Conservation (phyloP, 768 basidiomycete species). For the Mycena polygramma region DNA sequence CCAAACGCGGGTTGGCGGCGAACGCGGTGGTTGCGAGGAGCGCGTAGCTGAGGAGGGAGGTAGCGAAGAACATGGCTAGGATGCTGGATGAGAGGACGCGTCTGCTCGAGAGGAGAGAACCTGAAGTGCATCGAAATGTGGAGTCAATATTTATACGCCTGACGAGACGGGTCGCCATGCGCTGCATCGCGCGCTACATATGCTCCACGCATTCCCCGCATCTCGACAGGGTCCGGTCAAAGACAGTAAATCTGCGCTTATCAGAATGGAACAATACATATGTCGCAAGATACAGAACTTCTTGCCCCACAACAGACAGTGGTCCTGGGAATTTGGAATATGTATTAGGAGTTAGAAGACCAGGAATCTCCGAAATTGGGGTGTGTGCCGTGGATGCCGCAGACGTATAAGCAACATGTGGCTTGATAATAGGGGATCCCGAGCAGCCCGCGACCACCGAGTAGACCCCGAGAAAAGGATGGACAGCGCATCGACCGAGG, state of each 20-base stretch:
- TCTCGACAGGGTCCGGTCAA: background rate
- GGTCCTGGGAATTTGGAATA: slow-evolving; percentile 9
- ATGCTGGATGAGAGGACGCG: slow-evolving; percentile 3
- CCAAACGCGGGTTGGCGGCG: slow-evolving; percentile 22
- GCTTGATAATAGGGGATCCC: slow-evolving; percentile 2
- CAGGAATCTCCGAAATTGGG: background rate
- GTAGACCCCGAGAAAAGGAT: slow-evolving; percentile 5
- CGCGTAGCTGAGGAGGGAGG: slow-evolving; percentile 31
- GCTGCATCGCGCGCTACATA: slow-evolving; percentile 16
- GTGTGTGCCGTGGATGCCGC: background rate
- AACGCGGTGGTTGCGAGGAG: slow-evolving; percentile 30
- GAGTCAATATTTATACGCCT: background rate
- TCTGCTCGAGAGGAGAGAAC: slow-evolving; percentile 31
- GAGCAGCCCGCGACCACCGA: background rate
- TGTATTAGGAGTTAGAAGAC: background rate
- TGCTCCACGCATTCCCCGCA: slow-evolving; percentile 17
- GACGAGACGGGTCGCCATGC: slow-evolving; percentile 10
- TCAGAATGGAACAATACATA: slow-evolving; percentile 10
- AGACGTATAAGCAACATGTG: background rate
- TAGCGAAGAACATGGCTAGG: slow-evolving; percentile 30
- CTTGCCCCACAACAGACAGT: background rate
- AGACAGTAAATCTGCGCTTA: slow-evolving; percentile 6
- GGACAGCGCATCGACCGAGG: no score
- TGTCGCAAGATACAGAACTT: slow-evolving; percentile 1
- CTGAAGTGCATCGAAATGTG: background rate